A percentile compares a stretch with the other conserved stretches of the same genome.
phyloP scores from a whole-genome alignment of 306 rosid genomes.

The Clitoria ternatea region DNA sequence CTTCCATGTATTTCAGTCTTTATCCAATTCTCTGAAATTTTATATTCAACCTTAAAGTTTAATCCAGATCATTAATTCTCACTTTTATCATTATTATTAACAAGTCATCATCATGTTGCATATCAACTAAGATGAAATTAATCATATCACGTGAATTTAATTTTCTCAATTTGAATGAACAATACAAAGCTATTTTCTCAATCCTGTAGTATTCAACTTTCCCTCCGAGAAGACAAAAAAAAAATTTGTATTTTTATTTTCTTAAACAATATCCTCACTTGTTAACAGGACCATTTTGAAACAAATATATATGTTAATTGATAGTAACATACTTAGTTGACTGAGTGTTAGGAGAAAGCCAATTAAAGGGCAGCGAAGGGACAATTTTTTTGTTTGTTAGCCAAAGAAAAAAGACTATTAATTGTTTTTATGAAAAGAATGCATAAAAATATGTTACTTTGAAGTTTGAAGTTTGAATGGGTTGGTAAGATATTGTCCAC shows the following conservation, averaged over 20 bases:
- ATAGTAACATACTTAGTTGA: slow-evolving; percentile 22
- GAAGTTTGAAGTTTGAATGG: too few relatives aligned
- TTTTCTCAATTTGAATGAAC: neutral
- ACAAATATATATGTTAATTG: too few relatives aligned
- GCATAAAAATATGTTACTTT: slow-evolving; percentile 27
- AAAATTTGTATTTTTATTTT: too few relatives aligned
- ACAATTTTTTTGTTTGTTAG: slow-evolving; percentile 6
- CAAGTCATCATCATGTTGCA: slow-evolving; percentile 19
- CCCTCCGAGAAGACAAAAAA: neutral
- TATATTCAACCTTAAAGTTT: slow-evolving; percentile 30
- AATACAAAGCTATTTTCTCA: neutral
- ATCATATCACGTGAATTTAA: neutral
- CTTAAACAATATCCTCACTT: too few relatives aligned
- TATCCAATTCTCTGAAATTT: too few relatives aligned
- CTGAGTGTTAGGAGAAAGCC: neutral
- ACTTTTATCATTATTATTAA: slow-evolving; percentile 21
- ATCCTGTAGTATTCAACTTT: too few relatives aligned
- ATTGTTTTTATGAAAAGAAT: slow-evolving; percentile 1
- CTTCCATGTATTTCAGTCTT: too few relatives aligned
- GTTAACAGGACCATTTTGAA: too few relatives aligned
- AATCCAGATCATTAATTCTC: neutral
- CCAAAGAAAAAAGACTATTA: neutral
- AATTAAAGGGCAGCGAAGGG: neutral
- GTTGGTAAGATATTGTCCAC: slow-evolving; percentile 41
- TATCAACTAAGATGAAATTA: neutral